Evolutionary conservation across 768 basidiomycete species (phyloP).

Genomic region (Leccinum sublutescens): DNA sequence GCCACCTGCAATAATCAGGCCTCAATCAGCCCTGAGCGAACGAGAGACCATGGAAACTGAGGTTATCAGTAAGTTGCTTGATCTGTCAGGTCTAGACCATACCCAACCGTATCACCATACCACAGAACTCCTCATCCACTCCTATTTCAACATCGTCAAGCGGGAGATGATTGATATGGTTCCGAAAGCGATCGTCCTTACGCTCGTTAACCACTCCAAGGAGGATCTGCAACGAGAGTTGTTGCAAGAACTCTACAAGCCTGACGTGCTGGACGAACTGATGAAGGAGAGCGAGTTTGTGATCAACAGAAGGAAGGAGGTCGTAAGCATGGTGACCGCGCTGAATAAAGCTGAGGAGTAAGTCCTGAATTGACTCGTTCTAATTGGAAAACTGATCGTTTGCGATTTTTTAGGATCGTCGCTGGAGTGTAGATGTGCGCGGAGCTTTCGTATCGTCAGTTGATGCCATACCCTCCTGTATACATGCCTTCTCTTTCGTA

Average conservation of each 20-base stretch:
- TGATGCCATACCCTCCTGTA: conserved; percentile 32
- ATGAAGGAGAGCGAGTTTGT: conserved; percentile 94
- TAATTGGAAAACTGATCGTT: conserved; percentile 12
- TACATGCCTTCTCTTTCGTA: conserved; percentile 20
- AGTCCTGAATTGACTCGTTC: conserved; percentile 41
- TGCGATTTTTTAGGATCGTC: conserved; percentile 46
- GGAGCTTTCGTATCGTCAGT: conserved; percentile 12
- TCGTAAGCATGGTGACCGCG: conserved; percentile 88
- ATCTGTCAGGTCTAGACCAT: neutral
- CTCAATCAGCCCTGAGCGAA: conserved; percentile 88
- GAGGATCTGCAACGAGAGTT: conserved; percentile 94
- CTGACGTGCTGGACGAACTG: conserved; percentile 91
- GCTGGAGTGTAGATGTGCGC: conserved; percentile 51
- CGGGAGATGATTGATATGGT: conserved; percentile 99
- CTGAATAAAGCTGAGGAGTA: conserved; percentile 98
- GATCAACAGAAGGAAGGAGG: conserved; percentile 89
- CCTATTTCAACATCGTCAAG: conserved; percentile 98
- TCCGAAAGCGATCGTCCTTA: conserved; percentile 91
- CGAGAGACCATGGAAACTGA: conserved; percentile 98
- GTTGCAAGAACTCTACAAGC: conserved; percentile 94
- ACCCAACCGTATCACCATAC: conserved; percentile 30
- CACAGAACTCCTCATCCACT: conserved; percentile 89
- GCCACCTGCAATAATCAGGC: conserved; percentile 85
- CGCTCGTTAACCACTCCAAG: conserved; percentile 89
- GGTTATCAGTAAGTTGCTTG: conserved; percentile 85